Base-by-base conservation (phyloP, 2,329 filamentous ascomycete genomes). In the Alternaria brassicicola region DNA sequence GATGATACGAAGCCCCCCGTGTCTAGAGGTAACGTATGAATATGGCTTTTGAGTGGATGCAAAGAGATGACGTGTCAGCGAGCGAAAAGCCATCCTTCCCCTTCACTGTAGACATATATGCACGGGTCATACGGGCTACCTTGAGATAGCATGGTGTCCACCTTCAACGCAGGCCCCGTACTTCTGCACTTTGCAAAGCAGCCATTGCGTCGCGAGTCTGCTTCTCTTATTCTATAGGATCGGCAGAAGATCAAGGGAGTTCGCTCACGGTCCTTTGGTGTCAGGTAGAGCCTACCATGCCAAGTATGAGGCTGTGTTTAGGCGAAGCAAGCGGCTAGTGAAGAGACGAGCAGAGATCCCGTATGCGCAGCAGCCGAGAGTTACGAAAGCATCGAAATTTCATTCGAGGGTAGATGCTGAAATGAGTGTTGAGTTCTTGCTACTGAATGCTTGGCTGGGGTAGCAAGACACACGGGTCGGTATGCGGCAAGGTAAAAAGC, bases 1-100 rank as follows among this genome's bases (percentile, higher is more conserved):
- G 35, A 31, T 36, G 42, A 41, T 31, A 59, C 10, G 42, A 64
- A 5, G 13, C 6, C 28, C 28, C 31, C 25, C 61, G 62, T 64
- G 19, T 38, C 52, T 31, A 3, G 28, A 28, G 30, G 28, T 46
- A 31, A 38, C 23, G 46, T 21, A 10, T 28, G 21, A 15, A 1
- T 26, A 15, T 17, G 25, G 39, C 23, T 43, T 31, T 31, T 31
- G 28, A 30, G 28, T 30, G 28, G 9, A 30, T 30, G 28, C 6
- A 30, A 30, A 10, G 28, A 10, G 28, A 30, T 30, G 28, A 30
- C 3, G 28, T 30, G 9, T 8, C 3, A 30, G 8, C 25, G 25
- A 26, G 28, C 28, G 9, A 8, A 8, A 8, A 30, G 10, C 3
- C 28, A 9, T 30, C 30, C 10, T 13, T 30, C 28, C 6, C 15